A percentile compares a stretch with the other conserved stretches of the same genome.
Conservation (phyloP, 768 basidiomycete genomes). For the Nidularia pulvinata region DNA sequence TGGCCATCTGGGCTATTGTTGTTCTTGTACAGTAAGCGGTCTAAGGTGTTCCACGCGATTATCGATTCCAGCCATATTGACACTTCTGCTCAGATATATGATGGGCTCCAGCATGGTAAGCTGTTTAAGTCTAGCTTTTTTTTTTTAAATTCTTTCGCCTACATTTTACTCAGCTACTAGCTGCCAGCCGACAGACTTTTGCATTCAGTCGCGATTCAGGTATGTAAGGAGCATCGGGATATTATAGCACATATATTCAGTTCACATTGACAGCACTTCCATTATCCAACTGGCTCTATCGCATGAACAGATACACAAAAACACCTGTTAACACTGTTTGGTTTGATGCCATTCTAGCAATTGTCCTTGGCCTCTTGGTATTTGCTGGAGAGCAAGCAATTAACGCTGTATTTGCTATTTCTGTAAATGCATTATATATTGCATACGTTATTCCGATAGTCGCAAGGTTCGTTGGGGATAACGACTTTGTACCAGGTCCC, state of each 20-base stretch:
- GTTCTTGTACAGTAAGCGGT: slow-evolving; percentile 32
- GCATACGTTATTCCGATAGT: slow-evolving; percentile 57
- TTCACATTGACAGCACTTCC: slow-evolving; percentile 42
- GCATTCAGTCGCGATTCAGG: slow-evolving; percentile 71
- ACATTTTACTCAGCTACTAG: slow-evolving; percentile 14
- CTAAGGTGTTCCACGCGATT: too few species aligned
- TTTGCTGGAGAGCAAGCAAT: slow-evolving; percentile 63
- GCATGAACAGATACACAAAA: slow-evolving; percentile 51
- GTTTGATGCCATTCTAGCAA: slow-evolving; percentile 42
- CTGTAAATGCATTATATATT: slow-evolving; percentile 41
- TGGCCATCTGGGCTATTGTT: slow-evolving; percentile 36
- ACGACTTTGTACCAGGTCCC: slow-evolving; percentile 55
- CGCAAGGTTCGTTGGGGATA: slow-evolving; percentile 44
- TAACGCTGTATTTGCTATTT: slow-evolving; percentile 55
- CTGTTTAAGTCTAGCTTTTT: too few species aligned
- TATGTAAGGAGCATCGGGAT: slow-evolving; percentile 5
- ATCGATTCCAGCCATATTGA: background rate
- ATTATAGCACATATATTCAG: background rate
- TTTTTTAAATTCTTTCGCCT: background rate
- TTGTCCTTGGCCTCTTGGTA: slow-evolving; percentile 54
- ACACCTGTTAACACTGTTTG: slow-evolving; percentile 67
- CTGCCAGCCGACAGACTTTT: slow-evolving; percentile 57
- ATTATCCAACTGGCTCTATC: slow-evolving; percentile 59
- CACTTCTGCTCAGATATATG: slow-evolving; percentile 40
- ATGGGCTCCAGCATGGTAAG: slow-evolving; percentile 58